Percentiles rank a stretch among this genome's conserved stretches.
Conservation (phyloP, 1,139 yeast genomes). For the Lodderomyces orthopsilosis region DNA sequence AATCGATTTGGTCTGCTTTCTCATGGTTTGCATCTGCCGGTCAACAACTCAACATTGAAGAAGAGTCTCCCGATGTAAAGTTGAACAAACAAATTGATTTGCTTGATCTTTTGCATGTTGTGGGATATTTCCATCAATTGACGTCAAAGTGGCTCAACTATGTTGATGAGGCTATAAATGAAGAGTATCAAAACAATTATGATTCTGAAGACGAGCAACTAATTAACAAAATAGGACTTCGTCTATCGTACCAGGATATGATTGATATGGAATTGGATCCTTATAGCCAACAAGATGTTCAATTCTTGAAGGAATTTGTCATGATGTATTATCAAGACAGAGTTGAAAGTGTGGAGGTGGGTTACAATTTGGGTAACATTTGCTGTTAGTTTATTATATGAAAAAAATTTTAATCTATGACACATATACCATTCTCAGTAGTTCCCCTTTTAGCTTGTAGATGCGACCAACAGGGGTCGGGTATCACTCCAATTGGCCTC, state of each 20-base stretch:
- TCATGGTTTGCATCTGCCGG: conserved; percentile 90
- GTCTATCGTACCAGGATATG: conserved; percentile 54
- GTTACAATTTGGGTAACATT: conserved; percentile 30
- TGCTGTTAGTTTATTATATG: conserved; percentile 22
- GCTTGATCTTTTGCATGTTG: conserved; percentile 29
- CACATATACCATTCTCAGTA: too few relatives aligned
- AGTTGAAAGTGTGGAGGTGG: conserved; percentile 33
- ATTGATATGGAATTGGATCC: conserved; percentile 77
- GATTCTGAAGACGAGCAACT: conserved; percentile 8
- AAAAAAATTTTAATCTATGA: too few relatives aligned
- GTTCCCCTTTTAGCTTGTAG: too few relatives aligned
- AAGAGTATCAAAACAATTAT: conserved; percentile 11
- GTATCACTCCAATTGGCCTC: not conserved
- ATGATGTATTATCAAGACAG: conserved; percentile 49
- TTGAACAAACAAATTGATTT: conserved; percentile 8
- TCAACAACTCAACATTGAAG: conserved; percentile 21
- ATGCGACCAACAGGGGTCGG: too few relatives aligned
- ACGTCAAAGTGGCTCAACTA: conserved; percentile 45
- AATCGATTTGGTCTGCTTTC: conserved; percentile 67
- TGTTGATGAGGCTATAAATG: conserved; percentile 36
- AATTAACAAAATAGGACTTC: conserved; percentile 24
- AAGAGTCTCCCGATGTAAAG: not conserved
- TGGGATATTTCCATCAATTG: conserved; percentile 56
- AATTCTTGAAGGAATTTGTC: conserved; percentile 54
- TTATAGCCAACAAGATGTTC: conserved; percentile 53